Conservation (phyloP, 257 asterid species). For the Solanum clarkiae region DNA sequence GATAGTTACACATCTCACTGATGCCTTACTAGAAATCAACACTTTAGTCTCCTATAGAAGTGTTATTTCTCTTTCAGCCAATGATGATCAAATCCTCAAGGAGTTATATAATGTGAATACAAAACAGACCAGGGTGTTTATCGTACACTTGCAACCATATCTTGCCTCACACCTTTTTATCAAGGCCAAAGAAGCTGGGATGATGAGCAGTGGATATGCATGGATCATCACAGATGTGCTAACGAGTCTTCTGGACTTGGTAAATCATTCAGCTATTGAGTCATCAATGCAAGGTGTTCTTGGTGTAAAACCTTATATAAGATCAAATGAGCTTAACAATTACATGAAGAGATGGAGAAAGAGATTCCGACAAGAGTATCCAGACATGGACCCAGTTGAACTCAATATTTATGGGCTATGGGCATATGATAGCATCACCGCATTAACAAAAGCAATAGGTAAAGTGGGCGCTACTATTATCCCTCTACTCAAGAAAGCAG, state of each 20-base stretch:
- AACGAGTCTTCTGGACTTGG: conserved; percentile 22
- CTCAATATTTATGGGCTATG: conserved; percentile 32
- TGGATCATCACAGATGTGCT: conserved; percentile 40
- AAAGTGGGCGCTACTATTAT: not conserved
- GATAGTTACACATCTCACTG: conserved; percentile 22
- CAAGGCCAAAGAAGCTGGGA: conserved; percentile 24
- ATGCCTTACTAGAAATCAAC: conserved; percentile 7
- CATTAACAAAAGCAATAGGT: conserved; percentile 23
- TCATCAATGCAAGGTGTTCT: conserved; percentile 46
- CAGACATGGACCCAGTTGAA: conserved; percentile 13
- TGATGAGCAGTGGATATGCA: conserved; percentile 35
- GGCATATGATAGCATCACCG: conserved; percentile 31
- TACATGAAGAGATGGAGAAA: conserved; percentile 27
- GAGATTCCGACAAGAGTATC: conserved; percentile 31
- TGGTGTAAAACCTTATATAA: conserved; percentile 30
- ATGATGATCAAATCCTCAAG: conserved; percentile 15
- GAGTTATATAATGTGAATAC: conserved; percentile 23
- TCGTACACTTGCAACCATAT: conserved; percentile 25
- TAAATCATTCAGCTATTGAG: conserved; percentile 15
- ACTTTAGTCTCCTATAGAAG: conserved; percentile 15
- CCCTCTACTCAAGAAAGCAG: not conserved
- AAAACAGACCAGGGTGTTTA: conserved; percentile 33
- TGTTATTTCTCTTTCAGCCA: conserved; percentile 20
- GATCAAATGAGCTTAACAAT: conserved; percentile 2
- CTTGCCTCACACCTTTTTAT: conserved; percentile 29